Base-by-base conservation (phyloP, 345 rosid genomes). In the Heritiera fomes region DNA sequence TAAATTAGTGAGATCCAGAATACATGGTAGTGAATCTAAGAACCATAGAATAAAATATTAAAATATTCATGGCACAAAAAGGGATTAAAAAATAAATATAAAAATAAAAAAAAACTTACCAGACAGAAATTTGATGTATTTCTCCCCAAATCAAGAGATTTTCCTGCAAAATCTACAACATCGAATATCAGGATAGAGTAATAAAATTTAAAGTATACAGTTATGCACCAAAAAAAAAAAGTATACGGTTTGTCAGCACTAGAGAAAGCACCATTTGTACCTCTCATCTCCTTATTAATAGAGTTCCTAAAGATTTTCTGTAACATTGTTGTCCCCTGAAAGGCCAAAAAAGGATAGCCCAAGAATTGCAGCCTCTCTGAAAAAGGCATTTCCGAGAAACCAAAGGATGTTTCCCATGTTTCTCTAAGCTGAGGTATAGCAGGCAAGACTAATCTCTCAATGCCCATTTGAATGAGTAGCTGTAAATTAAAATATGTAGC, bases 321-420 rank as follows among this genome's bases (percentile, higher is more conserved):
- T 80, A 89, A 88, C 86, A 86, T 79, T 71, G 71, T 55, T 28
- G 89, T 87, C 15, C 79, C 91, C 75, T 82, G 89, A 77, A 91
- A 91, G 66, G 80, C 79, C 38, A 89, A 52, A 83, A 89, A 85
- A 32, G 85, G 85, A 61, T 82, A 81, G 34, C 84, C 82, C 78
- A 85, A 47, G 34, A 83, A 84, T 64, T 81, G 73, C 14, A 84
- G 49, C 74, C 87, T 87, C 82, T 89, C 95, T 1, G 79, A 11
- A 23, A 28, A 68, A 15, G 84, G 64, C 89, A 88, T 83, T 79
- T 79, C 80, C 23, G 81, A 65, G 68, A 89, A 91, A 15, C 93
- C 91, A 74, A 91, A 91, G 45, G 85, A 85, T 15, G 62, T 62
- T 20, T 82, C 84, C 92, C 95, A 91, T 3, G 87, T 76, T 45